Evolutionary conservation across 495 filamentous ascomycete genomes (phyloP).

Genomic region (Daldinia bambusicola): DNA sequence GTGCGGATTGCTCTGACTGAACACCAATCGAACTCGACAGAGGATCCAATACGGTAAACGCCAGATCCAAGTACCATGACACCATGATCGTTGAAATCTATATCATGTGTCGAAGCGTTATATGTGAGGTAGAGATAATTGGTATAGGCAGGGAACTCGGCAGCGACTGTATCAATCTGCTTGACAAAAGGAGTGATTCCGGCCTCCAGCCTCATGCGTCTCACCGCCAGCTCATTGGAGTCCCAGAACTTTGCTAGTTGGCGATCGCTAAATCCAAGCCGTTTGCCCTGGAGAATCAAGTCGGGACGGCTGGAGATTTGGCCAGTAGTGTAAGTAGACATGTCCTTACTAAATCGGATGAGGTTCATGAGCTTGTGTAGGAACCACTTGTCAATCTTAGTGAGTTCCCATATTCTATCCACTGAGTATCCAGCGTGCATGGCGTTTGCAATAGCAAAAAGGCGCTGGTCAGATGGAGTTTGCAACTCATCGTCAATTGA

Average conservation of each 20-base stretch:
- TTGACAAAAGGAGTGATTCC: conserved; percentile 91
- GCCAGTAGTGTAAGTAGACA: conserved; percentile 75
- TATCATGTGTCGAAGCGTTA: conserved; percentile 87
- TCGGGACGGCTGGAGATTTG: conserved; percentile 65
- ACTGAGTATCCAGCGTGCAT: conserved; percentile 94
- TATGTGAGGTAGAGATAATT: conserved; percentile 99
- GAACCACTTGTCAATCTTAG: conserved; percentile 99
- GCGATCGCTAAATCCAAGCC: conserved; percentile 91
- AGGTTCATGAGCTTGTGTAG: conserved; percentile 87
- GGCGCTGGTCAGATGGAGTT: conserved; percentile 94
- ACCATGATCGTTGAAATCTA: conserved; percentile 86
- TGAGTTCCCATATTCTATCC: conserved; percentile 97
- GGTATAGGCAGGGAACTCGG: conserved; percentile 93
- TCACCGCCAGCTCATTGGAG: conserved; percentile 89
- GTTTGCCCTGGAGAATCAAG: conserved; percentile 83
- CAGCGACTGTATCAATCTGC: conserved; percentile 98
- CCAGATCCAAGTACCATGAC: conserved; percentile 97
- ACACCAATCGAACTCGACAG: conserved; percentile 99
- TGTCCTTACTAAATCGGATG: conserved; percentile 83
- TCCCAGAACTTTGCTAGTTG: conserved; percentile 94
- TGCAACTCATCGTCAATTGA: conserved; percentile 95
- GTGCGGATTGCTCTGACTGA: conserved; percentile 97
- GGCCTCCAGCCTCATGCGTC: conserved; percentile 81
- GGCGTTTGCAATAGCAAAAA: conserved; percentile 97
- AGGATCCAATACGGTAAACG: conserved; percentile 97